Percentiles rank a stretch among this genome's conserved stretches.
Conservation (phyloP, 768 basidiomycete species). For the Leccinum subtestaceum region DNA sequence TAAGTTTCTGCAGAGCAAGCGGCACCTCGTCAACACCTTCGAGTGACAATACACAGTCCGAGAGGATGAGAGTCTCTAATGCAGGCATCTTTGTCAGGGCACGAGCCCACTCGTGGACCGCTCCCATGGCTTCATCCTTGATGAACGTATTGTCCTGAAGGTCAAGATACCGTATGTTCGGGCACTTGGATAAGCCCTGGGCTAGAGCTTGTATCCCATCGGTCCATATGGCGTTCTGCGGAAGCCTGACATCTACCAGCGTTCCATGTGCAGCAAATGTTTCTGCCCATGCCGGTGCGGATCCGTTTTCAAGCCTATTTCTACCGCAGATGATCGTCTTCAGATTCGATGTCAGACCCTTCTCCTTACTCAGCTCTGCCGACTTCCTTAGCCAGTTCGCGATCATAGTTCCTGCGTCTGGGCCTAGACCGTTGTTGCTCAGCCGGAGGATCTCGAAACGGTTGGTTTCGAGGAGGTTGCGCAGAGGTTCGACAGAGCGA, state of each 20-base stretch:
- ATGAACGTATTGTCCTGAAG: slow-evolving; percentile 89
- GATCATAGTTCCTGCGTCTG: slow-evolving; percentile 80
- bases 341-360: slow-evolving; percentile 69
- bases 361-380: slow-evolving; percentile 62
- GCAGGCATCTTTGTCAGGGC: slow-evolving; percentile 68
- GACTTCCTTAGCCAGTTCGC: slow-evolving; percentile 81
- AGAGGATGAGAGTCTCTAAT: slow-evolving; percentile 80
- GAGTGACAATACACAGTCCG: slow-evolving; percentile 81
- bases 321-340: slow-evolving; percentile 87
- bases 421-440: slow-evolving; percentile 96
- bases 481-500: slow-evolving; percentile 91
- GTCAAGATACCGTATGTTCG: slow-evolving; percentile 72
- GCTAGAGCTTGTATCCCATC: slow-evolving; percentile 83
- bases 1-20: slow-evolving; percentile 56
- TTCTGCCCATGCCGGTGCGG: slow-evolving; percentile 77
- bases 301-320: slow-evolving; percentile 93
- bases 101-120: slow-evolving; percentile 57
- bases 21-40: slow-evolving; percentile 78
- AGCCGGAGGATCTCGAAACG: slow-evolving; percentile 78
- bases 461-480: slow-evolving; percentile 82
- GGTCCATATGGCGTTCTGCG: slow-evolving; percentile 98
- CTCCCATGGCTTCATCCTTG: slow-evolving; percentile 57
- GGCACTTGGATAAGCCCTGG: slow-evolving; percentile 65
- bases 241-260: slow-evolving; percentile 84
- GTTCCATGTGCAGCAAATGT: slow-evolving; percentile 85